Base-by-base conservation (phyloP, 148 eudicot species). In the Amaranthus hypochondriacus region DNA sequence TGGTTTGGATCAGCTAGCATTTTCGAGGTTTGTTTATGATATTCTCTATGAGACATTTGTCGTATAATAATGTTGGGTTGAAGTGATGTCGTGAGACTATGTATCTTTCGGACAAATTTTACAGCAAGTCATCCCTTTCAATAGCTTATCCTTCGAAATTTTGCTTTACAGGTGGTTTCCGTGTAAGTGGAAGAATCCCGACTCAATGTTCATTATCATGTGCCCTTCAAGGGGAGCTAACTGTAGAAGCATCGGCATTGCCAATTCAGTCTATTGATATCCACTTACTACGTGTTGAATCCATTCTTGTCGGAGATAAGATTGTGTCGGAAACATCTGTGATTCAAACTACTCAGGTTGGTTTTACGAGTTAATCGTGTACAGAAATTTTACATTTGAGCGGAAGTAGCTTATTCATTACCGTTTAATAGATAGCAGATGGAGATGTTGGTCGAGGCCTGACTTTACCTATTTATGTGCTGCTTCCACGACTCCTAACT, bases 401-500 rank as follows among this genome's bases (percentile, higher is more conserved):
- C 9, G 68, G 63, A 53, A n/a, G 64, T 43, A 49, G 56, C 56
- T 28, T n/a, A 10, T 10, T 70, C 14, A 18, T 69, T 52, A 11
- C 63, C 58, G 44, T 71, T 68, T 61, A 57, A 56, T 80, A 88
- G 92, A 87, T 88, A 85, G 96, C 96, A 77, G 96, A 90, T 86
- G 96, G 96, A 71, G 96, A 90, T 82, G 80, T 90, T 74, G 80
- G 88, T 71, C 86, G 78, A 71, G 85, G 85, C 69, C 68, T 89
- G 75, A 70, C 86, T 77, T 75, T 90, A 46, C 90, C 92, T 28
- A 84, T 90, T 48, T 90, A 90, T 66, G 68, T 88, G 62, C 82
- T 90, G 71, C 84, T 90, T 76, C 96, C 92, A n/a, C 90, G 92
- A 28, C 96, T 90, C 48, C 79, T 86, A 77, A 90, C 92, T 66